Evolutionary conservation across 1,284 basidiomycete species (phyloP).

Genomic region (Sanghuangporus sanghuang): DNA sequence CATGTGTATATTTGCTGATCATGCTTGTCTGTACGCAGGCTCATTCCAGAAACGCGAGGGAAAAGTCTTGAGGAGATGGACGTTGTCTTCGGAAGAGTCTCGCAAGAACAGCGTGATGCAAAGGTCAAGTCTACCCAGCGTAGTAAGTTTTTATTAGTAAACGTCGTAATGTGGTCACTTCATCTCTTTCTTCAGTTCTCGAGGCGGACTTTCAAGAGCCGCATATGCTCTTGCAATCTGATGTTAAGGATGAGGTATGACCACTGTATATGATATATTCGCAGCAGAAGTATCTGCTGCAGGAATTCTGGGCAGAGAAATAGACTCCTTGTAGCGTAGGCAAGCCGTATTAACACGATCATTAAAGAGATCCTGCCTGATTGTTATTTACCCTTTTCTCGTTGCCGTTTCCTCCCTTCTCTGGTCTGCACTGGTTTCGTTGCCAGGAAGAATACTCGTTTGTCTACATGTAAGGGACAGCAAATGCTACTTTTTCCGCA

Average conservation of each 20-base stretch:
- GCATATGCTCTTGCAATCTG: not conserved
- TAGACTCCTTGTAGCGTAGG: too few relatives aligned
- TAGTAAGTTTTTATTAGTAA: constrained; percentile 25
- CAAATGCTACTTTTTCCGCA: too few relatives aligned
- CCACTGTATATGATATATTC: too few relatives aligned
- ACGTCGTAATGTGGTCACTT: not conserved
- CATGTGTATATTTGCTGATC: not conserved
- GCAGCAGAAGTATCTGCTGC: too few relatives aligned
- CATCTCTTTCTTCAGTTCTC: not conserved
- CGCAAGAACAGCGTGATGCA: constrained; percentile 48
- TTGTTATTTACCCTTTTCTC: too few relatives aligned
- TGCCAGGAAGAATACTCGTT: too few relatives aligned
- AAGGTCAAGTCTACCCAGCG: constrained; percentile 41
- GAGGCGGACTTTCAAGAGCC: not conserved
- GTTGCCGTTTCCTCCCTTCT: too few relatives aligned
- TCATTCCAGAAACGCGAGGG: constrained; percentile 74
- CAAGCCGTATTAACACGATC: too few relatives aligned
- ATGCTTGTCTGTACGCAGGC: constrained; percentile 38
- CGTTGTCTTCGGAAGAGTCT: constrained; percentile 68
- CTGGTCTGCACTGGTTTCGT: too few relatives aligned
- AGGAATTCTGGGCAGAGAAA: too few relatives aligned
- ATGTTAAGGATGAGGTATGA: not conserved
- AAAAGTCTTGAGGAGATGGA: constrained; percentile 77
- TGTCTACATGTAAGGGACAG: too few relatives aligned
- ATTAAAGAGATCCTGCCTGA: too few relatives aligned